Evolutionary conservation across 305 asterid species (phyloP), one percentile per base, ranked within the genome.

Genomic region (Fraxinus sp.): DNA sequence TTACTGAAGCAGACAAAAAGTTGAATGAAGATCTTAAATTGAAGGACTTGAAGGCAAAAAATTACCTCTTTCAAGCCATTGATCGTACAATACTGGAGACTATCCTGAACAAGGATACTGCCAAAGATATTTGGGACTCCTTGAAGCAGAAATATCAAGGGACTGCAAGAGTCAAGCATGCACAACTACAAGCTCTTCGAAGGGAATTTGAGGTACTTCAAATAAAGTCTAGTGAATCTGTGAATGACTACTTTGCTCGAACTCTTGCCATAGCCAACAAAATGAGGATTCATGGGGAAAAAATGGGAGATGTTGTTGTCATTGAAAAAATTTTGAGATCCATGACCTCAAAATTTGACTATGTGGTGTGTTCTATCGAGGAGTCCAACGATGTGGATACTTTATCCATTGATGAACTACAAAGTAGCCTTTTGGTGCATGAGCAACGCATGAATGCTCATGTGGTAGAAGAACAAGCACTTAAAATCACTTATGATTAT

Each of bases 21-120:
- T 2, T 14, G 14, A 7, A 35, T 7, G 49, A 75, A 7, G 43
- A 8, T 4, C 20, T 18, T 5, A 81, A 37, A 6, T 14, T 73
- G 14, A 81, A 75, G 39, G 80, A 81, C 13, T 13, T 36, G 0
- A 39, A 82, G 26, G 79, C 46, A 1, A 82, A 82, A 14, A 77
- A 82, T 1, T 82, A 82, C 20, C 11, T 82, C 0, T 76, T 76
- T 9, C 81, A 28, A 18, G 81, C 28, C 3, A 82, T 75, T 39
- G 78, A 82, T n/a, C 37, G 41, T n/a, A 1, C 28, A 0, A 20
- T 77, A 11, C 33, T 82, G n/a, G 80, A 81, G 32, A 57, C 35
- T 2, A 62, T 62, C 18, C 9, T 79, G 3, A 18, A 28, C 16
- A 36, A 66, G 9, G 43, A 64, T 33, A 78, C 36, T 4, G 16